phyloP scores from a whole-genome alignment of 805 yeast species.

The Saccharomyces paradoxus region DNA sequence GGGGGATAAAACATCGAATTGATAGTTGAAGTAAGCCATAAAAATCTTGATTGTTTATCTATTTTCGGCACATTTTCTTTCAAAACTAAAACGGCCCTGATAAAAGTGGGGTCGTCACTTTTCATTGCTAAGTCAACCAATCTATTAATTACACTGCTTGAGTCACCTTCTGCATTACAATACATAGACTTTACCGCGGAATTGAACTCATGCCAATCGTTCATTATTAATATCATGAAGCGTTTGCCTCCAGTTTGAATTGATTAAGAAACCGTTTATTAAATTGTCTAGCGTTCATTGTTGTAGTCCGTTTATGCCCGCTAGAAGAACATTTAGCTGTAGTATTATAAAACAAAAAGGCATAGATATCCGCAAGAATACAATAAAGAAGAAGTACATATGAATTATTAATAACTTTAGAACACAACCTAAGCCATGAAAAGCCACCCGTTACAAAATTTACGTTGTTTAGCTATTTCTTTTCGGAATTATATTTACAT shows the following conservation, averaged over 20 bases:
- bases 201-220: slow-evolving; percentile 7
- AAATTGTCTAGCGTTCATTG: not conserved
- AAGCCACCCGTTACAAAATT: not conserved
- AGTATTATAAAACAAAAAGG: not conserved
- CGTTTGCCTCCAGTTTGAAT: not conserved
- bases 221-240: not conserved
- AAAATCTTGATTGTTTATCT: slow-evolving; percentile 8
- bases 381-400: not conserved
- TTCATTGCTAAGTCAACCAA: slow-evolving; percentile 1
- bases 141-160: not conserved
- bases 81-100: slow-evolving; percentile 9
- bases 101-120: slow-evolving; percentile 10
- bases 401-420: not conserved
- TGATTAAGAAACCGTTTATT: not conserved
- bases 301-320: not conserved
- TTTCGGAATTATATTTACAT: not conserved
- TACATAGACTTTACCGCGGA: slow-evolving; percentile 3
- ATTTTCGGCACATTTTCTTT: slow-evolving; percentile 6
- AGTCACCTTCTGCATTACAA: not conserved
- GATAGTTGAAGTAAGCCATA: slow-evolving; percentile 23
- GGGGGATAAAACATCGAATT: slow-evolving; percentile 22
- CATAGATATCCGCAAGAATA: not conserved
- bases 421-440: not conserved
- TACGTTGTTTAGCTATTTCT: not conserved
- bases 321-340: not conserved